Evolutionary conservation across 495 filamentous ascomycete genomes (phyloP).

Genomic region (Podospora tetraspora): DNA sequence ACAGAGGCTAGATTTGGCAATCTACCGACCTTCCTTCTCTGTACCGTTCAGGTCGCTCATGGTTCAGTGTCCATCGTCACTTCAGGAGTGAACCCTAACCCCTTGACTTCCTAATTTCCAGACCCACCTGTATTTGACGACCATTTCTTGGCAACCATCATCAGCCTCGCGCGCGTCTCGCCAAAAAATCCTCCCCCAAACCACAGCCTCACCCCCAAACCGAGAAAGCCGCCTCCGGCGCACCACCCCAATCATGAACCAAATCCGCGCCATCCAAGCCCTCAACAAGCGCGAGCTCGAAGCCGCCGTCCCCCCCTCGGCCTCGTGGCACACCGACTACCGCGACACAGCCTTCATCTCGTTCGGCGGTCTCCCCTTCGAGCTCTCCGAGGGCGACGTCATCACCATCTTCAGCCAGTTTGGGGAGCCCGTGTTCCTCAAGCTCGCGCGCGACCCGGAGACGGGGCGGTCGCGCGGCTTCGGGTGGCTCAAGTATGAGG

Average conservation of each 20-base stretch:
- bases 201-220: constrained; percentile 8
- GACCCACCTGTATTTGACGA: not conserved
- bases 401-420: constrained; percentile 97
- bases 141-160: not conserved
- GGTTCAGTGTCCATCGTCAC: not conserved
- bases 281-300: constrained; percentile 96
- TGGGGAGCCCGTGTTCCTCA: constrained; percentile 87
- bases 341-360: constrained; percentile 95
- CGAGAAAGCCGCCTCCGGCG: not conserved
- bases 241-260: constrained; percentile 62
- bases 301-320: constrained; percentile 69
- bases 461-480: constrained; percentile 92
- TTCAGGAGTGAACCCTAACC: not conserved
- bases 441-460: constrained; percentile 88
- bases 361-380: constrained; percentile 90
- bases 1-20: too few relatives aligned
- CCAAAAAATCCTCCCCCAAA: not conserved
- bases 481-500: constrained; percentile 95
- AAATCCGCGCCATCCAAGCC: constrained; percentile 81
- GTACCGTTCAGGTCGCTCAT: not conserved
- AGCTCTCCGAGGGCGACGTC: constrained; percentile 92
- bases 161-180: not conserved
- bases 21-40: too few relatives aligned
- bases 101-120: not conserved
- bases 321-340: constrained; percentile 97